A percentile compares a stretch with the other conserved stretches of the same genome.
Conservation (phyloP, 768 basidiomycete species). For the Lentinula sp. region DNA sequence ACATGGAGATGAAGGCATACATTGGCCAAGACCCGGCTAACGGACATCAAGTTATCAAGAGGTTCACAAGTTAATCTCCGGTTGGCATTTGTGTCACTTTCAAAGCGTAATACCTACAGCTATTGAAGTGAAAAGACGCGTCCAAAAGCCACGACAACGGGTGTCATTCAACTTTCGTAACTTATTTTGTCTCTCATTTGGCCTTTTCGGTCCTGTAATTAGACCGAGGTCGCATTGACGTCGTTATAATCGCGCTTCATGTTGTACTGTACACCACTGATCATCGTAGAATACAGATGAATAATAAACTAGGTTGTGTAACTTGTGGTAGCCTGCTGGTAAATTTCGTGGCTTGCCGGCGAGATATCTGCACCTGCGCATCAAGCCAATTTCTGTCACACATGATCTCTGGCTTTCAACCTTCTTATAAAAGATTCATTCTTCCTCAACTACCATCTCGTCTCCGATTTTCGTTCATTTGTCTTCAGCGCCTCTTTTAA, state of each 20-base stretch:
- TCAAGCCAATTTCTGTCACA: background rate
- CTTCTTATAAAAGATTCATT: background rate
- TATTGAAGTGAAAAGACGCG: background rate
- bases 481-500: background rate
- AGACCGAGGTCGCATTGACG: background rate
- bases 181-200: background rate
- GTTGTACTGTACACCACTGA: background rate
- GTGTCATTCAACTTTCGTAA: background rate
- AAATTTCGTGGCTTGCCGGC: background rate
- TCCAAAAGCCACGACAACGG: constrained; percentile 14
- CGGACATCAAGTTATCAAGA: background rate
- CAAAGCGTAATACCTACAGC: background rate
- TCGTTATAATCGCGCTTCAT: background rate
- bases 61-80: background rate
- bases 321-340: background rate
- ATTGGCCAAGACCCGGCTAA: constrained; percentile 70
- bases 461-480: background rate
- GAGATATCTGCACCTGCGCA: background rate
- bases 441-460: background rate
- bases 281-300: background rate
- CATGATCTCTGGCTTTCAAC: background rate
- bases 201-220: background rate
- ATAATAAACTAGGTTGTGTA: background rate
- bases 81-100: background rate
- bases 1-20: constrained; percentile 47